phyloP scores from a whole-genome alignment of 2,329 filamentous ascomycete genomes.

The Colletotrichum lentis region DNA sequence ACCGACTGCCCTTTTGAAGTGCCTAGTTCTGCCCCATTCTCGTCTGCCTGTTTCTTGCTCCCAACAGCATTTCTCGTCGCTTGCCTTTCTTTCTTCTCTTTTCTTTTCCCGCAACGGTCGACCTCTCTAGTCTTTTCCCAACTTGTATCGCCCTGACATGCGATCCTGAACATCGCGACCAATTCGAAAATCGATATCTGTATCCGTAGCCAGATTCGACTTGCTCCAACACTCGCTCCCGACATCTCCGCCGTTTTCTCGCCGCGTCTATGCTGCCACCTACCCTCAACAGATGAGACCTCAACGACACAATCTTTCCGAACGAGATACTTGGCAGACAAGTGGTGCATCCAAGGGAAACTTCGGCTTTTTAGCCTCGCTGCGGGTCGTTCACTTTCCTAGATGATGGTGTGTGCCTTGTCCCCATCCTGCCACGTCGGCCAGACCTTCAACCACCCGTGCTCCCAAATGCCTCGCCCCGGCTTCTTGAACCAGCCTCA shows the following conservation, averaged over 20 bases:
- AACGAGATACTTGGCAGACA: conserved; percentile 33
- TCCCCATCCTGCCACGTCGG: neutral
- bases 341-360: conserved; percentile 41
- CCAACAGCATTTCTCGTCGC: conserved; percentile 30
- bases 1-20: conserved; percentile 28
- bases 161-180: conserved; percentile 26
- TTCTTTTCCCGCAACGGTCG: conserved; percentile 31
- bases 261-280: conserved; percentile 33
- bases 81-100: conserved; percentile 17
- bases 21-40: conserved; percentile 21
- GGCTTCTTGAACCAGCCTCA: neutral
- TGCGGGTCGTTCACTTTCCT: conserved; percentile 50
- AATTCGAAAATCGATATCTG: conserved; percentile 24
- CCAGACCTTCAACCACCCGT: neutral
- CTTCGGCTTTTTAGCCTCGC: conserved; percentile 48
- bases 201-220: conserved; percentile 14
- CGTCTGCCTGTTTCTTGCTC: conserved; percentile 23
- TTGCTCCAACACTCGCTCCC: conserved; percentile 4
- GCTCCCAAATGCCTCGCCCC: neutral
- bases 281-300: conserved; percentile 35
- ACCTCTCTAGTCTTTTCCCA: conserved; percentile 27
- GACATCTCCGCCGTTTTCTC: conserved; percentile 4
- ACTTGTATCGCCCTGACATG: conserved; percentile 26
- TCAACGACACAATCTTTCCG: conserved; percentile 27
- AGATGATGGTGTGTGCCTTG: conserved; percentile 59